A percentile compares a stretch with the other conserved stretches of the same genome.
Conservation (phyloP, 1,284 basidiomycete genomes). For the Microbotryomycetes sp. region DNA sequence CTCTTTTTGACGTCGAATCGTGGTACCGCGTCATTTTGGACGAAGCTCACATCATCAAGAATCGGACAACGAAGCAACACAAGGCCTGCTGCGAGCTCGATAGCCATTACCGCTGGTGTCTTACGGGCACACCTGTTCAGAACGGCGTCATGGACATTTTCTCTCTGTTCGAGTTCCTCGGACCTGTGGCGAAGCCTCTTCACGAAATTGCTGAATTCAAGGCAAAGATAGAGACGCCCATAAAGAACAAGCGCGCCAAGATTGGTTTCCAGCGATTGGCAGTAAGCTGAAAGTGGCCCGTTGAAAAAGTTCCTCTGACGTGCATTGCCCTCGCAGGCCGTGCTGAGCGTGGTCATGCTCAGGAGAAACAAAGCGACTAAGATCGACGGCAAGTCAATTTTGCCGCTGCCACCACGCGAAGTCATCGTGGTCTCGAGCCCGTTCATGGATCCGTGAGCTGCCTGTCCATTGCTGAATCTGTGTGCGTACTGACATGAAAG, state of each 20-base stretch:
- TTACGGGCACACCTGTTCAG: conserved; percentile 49
- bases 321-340: conserved; percentile 48
- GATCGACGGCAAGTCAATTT: conserved; percentile 72
- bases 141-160: conserved; percentile 87
- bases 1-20: conserved; percentile 58
- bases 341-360: conserved; percentile 82
- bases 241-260: conserved; percentile 49
- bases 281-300: too few species aligned
- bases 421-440: conserved; percentile 58
- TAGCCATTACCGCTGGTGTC: conserved; percentile 58
- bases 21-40: conserved; percentile 45
- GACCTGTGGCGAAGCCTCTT: conserved; percentile 60
- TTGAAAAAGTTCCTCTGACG: conserved; percentile 22
- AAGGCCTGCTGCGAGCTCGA: conserved; percentile 71
- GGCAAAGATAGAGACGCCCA: conserved; percentile 49
- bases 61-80: conserved; percentile 65
- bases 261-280: background rate
- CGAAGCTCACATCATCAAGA: conserved; percentile 97
- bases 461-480: too few species aligned
- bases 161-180: conserved; percentile 80
- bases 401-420: conserved; percentile 68
- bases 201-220: conserved; percentile 54
- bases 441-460: conserved; percentile 37
- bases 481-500: conserved; percentile 37
- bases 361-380: conserved; percentile 73